Percentiles rank a stretch among this genome's conserved stretches.
phyloP scores from a whole-genome alignment of 2,329 filamentous ascomycete genomes.

The Colletotrichum cuscutae region DNA sequence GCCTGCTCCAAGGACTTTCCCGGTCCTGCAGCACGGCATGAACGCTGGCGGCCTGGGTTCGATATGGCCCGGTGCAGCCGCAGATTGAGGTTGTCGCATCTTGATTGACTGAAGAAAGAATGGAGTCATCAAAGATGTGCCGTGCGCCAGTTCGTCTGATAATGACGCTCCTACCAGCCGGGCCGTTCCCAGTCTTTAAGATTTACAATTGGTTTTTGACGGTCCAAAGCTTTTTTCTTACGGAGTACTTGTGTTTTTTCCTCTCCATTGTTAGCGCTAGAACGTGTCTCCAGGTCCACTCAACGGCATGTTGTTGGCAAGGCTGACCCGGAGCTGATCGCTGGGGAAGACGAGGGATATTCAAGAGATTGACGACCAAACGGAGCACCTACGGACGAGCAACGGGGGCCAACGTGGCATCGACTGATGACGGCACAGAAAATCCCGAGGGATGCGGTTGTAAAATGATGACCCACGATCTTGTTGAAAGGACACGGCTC shows the following conservation, averaged over 20 bases:
- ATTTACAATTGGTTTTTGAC: slow-evolving; percentile 16
- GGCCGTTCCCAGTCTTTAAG: slow-evolving; percentile 26
- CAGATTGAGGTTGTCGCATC: slow-evolving; percentile 32
- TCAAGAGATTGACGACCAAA: neutral
- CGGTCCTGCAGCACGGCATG: slow-evolving; percentile 9
- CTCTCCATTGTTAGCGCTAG: neutral
- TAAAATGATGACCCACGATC: neutral
- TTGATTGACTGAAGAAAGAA: slow-evolving; percentile 23
- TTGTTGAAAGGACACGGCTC: neutral
- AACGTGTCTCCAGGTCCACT: slow-evolving; percentile 26
- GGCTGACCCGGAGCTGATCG: slow-evolving; percentile 25
- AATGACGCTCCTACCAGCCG: slow-evolving; percentile 14
- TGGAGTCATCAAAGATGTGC: slow-evolving; percentile 7
- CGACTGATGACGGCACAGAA: neutral
- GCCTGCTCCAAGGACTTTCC: slow-evolving; percentile 8
- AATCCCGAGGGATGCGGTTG: neutral
- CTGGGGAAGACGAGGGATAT: slow-evolving; percentile 20
- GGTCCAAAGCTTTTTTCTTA: slow-evolving; percentile 3
- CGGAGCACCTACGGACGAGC: neutral
- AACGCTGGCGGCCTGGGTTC: slow-evolving; percentile 1
- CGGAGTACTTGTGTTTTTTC: neutral
- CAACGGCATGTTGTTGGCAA: slow-evolving; percentile 17
- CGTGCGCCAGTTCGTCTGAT: slow-evolving; percentile 30
- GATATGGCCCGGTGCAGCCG: slow-evolving; percentile 14
- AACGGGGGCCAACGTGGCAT: neutral